Conservation (phyloP, 2,329 filamentous ascomycete genomes). For the Fusarium robinianum region DNA sequence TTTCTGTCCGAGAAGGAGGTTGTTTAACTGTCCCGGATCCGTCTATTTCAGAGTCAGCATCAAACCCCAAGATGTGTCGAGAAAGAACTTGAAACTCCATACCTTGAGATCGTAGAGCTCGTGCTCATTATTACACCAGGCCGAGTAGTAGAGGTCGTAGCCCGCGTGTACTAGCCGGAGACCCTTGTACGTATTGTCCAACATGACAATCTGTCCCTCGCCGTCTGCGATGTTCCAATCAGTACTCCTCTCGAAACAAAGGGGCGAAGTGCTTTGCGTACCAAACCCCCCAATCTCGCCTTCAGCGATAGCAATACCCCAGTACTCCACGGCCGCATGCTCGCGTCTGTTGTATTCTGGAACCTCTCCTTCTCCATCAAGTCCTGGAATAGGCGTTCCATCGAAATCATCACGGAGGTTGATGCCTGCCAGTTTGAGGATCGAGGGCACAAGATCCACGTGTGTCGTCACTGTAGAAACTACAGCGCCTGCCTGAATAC, state of each 20-base stretch:
- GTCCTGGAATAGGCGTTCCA: conserved; percentile 57
- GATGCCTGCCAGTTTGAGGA: conserved; percentile 52
- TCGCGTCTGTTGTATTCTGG: conserved; percentile 46
- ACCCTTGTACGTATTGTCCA: conserved; percentile 65
- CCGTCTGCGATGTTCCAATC: conserved; percentile 22
- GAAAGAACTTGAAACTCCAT: too few species aligned
- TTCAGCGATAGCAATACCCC: conserved; percentile 51
- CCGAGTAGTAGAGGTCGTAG: conserved; percentile 68
- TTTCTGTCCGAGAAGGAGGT: conserved; percentile 39
- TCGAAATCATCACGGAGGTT: conserved; percentile 57
- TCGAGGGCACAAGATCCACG: conserved; percentile 65
- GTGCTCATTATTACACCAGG: conserved; percentile 71
- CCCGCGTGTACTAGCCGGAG: conserved; percentile 56
- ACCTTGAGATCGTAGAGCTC: conserved; percentile 67
- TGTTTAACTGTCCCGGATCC: conserved; percentile 57
- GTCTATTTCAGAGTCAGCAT: conserved; percentile 41
- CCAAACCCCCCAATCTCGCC: conserved; percentile 40
- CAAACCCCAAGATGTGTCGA: not conserved
- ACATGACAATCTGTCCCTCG: conserved; percentile 15
- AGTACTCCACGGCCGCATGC: conserved; percentile 63
- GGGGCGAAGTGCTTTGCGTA: conserved; percentile 1
- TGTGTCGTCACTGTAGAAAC: conserved; percentile 60
- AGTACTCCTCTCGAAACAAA: conserved; percentile 1
- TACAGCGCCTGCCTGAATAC: conserved; percentile 46
- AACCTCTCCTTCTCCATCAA: conserved; percentile 29